Percentiles rank a stretch among this genome's conserved stretches.
These are phyloP conservation scores for Pisolithus marmoratus DNA, from an alignment of 768 basidiomycete genomes.

Conservation along the genomic window DNA sequence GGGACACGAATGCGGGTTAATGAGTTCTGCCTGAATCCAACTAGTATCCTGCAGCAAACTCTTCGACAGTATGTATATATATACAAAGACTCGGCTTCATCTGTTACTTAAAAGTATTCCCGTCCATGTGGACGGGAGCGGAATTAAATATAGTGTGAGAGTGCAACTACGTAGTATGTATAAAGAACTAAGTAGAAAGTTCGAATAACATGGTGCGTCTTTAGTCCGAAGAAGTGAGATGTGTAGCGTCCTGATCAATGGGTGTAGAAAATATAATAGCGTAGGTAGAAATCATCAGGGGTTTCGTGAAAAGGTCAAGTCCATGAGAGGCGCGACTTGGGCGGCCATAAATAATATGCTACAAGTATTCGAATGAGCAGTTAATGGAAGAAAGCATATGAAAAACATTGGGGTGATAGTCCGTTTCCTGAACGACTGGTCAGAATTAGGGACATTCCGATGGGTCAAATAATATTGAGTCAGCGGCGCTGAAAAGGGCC, in stretches of 20 bases:
- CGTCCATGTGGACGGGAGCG: too few species aligned
- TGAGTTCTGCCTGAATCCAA: too few species aligned
- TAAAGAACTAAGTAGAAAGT: neutral
- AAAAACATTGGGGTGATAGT: neutral
- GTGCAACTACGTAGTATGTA: constrained; percentile 2
- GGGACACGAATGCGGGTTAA: too few species aligned
- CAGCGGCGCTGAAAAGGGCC: constrained; percentile 14
- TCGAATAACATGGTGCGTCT: neutral
- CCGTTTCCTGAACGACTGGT: neutral
- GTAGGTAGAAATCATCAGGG: neutral
- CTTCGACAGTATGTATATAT: too few species aligned
- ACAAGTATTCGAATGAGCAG: neutral
- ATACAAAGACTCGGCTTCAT: neutral
- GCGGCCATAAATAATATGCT: neutral
- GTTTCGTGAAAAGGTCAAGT: neutral
- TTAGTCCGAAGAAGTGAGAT: neutral
- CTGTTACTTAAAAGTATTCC: neutral
- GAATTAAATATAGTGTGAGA: neutral
- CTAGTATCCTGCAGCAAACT: too few species aligned
- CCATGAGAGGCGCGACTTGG: neutral
- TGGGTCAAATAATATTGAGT: neutral
- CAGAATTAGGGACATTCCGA: neutral
- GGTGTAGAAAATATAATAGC: neutral
- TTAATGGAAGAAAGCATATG: too few species aligned
- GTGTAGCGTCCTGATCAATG: neutral